Conservation (phyloP, 352 stramenopile genomes). For the Pythium folliculosum region DNA sequence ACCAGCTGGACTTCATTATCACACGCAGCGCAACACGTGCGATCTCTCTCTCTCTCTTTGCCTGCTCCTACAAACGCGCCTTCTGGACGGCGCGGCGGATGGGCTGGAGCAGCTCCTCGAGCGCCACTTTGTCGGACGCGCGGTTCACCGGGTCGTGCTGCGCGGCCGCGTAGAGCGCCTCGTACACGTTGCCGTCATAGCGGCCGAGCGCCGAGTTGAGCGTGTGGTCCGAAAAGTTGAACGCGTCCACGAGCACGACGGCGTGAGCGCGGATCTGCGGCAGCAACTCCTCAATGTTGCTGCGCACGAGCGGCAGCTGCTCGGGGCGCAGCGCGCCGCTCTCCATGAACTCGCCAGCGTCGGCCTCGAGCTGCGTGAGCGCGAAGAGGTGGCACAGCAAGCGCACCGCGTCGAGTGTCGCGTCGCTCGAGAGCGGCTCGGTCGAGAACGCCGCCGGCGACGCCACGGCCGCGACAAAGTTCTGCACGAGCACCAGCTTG, state of each 20-base stretch:
- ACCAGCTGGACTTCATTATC: background rate
- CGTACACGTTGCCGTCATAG: slow-evolving; percentile 77
- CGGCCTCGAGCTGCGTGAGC: slow-evolving; percentile 66
- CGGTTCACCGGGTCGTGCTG: slow-evolving; percentile 67
- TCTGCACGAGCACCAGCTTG: slow-evolving; percentile 49
- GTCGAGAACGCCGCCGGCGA: slow-evolving; percentile 32
- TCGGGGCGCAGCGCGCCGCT: slow-evolving; percentile 43
- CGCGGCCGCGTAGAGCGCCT: slow-evolving; percentile 56
- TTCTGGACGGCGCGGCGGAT: slow-evolving; percentile 44
- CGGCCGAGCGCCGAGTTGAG: slow-evolving; percentile 78
- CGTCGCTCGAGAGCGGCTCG: slow-evolving; percentile 32
- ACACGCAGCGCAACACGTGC: background rate
- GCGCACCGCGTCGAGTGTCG: slow-evolving; percentile 42
- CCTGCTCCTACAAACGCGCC: slow-evolving; percentile 18
- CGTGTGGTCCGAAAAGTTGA: slow-evolving; percentile 75
- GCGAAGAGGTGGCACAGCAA: slow-evolving; percentile 72
- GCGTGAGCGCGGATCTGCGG: slow-evolving; percentile 57
- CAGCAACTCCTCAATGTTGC: slow-evolving; percentile 57
- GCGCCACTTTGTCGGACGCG: slow-evolving; percentile 60
- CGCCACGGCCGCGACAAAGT: slow-evolving; percentile 41
- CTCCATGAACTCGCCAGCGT: slow-evolving; percentile 68
- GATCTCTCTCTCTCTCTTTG: background rate
- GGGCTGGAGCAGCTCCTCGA: slow-evolving; percentile 58
- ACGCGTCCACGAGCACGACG: slow-evolving; percentile 72
- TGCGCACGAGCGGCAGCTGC: slow-evolving; percentile 50